These are phyloP conservation scores for Fusarium illudens DNA, from an alignment of 2,329 filamentous ascomycete genomes.

Conservation along the genomic window DNA sequence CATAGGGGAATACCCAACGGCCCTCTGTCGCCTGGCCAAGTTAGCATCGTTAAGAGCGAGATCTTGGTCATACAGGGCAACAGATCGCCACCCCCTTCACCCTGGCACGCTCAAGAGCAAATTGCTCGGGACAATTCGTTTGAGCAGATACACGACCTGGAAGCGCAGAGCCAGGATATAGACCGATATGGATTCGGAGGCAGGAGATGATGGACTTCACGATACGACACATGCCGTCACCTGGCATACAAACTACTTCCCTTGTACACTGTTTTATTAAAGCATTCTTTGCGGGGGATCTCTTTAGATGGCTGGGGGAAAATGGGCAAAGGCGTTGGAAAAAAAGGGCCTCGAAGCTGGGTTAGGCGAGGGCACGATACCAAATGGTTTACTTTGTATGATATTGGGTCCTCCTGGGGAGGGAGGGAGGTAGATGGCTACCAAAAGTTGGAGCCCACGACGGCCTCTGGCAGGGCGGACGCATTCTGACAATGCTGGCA, in stretches of 20 bases:
- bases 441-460: neutral
- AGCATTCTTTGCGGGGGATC: neutral
- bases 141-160: conserved; percentile 45
- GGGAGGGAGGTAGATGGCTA: neutral
- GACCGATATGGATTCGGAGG: conserved; percentile 20
- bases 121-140: conserved; percentile 35
- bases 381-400: neutral
- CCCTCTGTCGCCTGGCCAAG: conserved; percentile 27
- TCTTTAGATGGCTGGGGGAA: neutral
- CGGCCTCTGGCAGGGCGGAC: conserved; percentile 7
- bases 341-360: neutral
- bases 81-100: conserved; percentile 31
- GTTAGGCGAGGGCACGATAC: neutral
- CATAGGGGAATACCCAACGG: conserved; percentile 27
- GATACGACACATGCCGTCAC: conserved; percentile 4
- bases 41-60: conserved; percentile 46
- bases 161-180: conserved; percentile 45
- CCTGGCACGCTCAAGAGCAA: conserved; percentile 32
- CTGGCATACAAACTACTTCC: neutral
- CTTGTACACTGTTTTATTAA: neutral
- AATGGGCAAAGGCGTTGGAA: conserved; percentile 9
- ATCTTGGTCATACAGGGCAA: conserved; percentile 49
- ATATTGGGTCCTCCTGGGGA: neutral
- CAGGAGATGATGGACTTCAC: conserved; percentile 10
- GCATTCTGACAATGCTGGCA: conserved; percentile 3